Base-by-base conservation (phyloP, 768 basidiomycete genomes). In the Leccinum incarnatum region DNA sequence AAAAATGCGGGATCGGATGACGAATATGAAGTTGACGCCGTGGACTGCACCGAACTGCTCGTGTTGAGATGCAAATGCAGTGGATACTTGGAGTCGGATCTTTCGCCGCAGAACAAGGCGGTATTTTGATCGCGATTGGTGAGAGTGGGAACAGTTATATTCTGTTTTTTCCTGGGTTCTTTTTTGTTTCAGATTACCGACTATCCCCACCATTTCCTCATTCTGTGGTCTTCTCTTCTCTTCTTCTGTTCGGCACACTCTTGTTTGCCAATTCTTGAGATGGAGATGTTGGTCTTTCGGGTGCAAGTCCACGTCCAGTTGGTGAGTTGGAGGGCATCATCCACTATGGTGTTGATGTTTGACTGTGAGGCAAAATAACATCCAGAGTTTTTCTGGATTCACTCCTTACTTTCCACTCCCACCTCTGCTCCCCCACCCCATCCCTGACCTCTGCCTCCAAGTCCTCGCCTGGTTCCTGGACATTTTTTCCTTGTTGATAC, bases 11-110 rank as follows among this genome's bases (percentile, higher is more conserved):
- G 29, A 29, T 29, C 8, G 29, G 29, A 29, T 1, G 29, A 29
- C 29, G 8, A 29, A 29, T 9, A 29, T 2, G 8, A 29, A 0
- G 6, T 6, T 11, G 25, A 47, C 12, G 17, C 40, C 17, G n/a
- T 48, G 29, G 58, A 66, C 3, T 11, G 3, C 5, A 54, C 27
- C 4, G 65, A 64, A 15, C 12, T 66, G 19, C 54, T 52, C 1
- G 34, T 58, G 40, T 45, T 61, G 42, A 40, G 49, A 40, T 30
- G 32, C n/a, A 9, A 51, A 30, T 15, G 3, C 9, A 32, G 40
- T 17, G 40, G 15, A 4, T 17, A 29, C 27, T 47, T 29, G 10
- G 49, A 57, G 52, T 50, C 32, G 14, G 49, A 45, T 12, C 34
- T 23, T 23, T 23, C 23, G 23, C 23, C 23, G 23, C 23, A 23